Percentiles rank a stretch among this genome's conserved stretches.
Evolutionary conservation across 2,329 filamentous ascomycete species (phyloP).

Genomic region (Orbilia blumenaviensis): DNA sequence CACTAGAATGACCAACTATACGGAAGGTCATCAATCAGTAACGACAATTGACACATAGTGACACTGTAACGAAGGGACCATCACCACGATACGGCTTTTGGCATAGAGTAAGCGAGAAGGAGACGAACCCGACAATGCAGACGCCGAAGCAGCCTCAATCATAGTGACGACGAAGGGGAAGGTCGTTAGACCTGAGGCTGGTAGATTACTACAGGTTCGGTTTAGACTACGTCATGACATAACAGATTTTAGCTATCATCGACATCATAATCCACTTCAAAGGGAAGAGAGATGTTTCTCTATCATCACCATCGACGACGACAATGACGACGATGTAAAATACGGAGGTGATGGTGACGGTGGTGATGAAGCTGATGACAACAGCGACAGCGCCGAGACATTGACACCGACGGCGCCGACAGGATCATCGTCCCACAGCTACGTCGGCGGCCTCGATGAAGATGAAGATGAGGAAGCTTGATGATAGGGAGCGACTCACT

Average conservation of each 20-base stretch:
- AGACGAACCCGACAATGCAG: constrained; percentile 34
- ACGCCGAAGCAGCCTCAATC: constrained; percentile 34
- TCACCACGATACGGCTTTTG: background rate
- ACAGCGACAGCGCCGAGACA: constrained; percentile 7
- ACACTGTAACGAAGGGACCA: background rate
- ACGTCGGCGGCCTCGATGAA: constrained; percentile 9
- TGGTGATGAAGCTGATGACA: background rate
- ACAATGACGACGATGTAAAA: background rate
- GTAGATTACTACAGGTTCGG: too few species aligned
- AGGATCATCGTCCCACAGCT: background rate
- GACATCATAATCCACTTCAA: too few species aligned
- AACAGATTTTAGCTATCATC: constrained; percentile 16
- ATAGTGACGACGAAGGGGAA: background rate
- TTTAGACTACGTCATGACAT: background rate
- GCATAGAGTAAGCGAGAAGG: too few species aligned
- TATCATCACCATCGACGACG: background rate
- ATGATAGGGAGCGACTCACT: constrained; percentile 47
- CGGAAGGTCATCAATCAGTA: constrained; percentile 13
- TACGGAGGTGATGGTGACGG: background rate
- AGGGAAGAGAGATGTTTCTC: background rate
- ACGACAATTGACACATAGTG: background rate
- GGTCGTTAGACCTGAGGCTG: constrained; percentile 6
- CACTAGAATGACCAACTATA: constrained; percentile 17
- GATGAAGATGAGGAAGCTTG: too few species aligned
- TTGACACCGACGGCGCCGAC: constrained; percentile 17